These are phyloP conservation scores for Cucurbita ficifolia DNA, from an alignment of 306 rosid species.

Conservation along the genomic window DNA sequence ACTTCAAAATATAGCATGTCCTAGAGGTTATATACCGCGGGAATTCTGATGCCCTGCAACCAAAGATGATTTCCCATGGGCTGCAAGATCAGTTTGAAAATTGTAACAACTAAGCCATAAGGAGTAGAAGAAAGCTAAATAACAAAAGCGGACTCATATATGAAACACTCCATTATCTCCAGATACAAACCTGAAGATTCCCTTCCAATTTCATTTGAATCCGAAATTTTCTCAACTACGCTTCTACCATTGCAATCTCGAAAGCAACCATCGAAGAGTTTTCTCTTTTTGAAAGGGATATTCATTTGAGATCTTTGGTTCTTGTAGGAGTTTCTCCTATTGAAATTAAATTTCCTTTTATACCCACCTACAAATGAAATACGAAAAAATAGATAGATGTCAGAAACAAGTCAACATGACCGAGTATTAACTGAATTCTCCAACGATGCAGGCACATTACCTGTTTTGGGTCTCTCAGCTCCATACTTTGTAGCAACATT, in stretches of 20 bases:
- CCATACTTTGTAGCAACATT: constrained; percentile 33
- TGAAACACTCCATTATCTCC: neutral
- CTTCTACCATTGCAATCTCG: constrained; percentile 29
- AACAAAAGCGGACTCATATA: neutral
- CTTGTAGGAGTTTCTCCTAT: neutral
- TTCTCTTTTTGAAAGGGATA: constrained; percentile 84
- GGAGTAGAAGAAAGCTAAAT: constrained; percentile 33
- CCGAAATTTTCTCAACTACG: constrained; percentile 20
- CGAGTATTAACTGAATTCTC: neutral
- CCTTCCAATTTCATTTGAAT: constrained; percentile 24
- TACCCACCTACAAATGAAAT: constrained; percentile 25
- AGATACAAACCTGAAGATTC: constrained; percentile 30
- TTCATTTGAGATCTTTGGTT: constrained; percentile 59
- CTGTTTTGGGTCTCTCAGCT: constrained; percentile 25
- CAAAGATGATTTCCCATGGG: constrained; percentile 31
- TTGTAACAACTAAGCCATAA: constrained; percentile 28
- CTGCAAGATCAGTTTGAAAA: neutral
- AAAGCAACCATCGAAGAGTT: constrained; percentile 27
- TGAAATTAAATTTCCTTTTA: neutral
- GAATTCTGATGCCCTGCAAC: constrained; percentile 31
- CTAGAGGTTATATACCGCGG: constrained; percentile 46
- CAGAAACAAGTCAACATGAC: neutral
- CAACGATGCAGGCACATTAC: constrained; percentile 23
- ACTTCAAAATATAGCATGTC: constrained; percentile 16
- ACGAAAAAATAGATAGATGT: neutral